Conservation (phyloP, 2,329 filamentous ascomycete genomes). For the Nothophoma quercina region DNA sequence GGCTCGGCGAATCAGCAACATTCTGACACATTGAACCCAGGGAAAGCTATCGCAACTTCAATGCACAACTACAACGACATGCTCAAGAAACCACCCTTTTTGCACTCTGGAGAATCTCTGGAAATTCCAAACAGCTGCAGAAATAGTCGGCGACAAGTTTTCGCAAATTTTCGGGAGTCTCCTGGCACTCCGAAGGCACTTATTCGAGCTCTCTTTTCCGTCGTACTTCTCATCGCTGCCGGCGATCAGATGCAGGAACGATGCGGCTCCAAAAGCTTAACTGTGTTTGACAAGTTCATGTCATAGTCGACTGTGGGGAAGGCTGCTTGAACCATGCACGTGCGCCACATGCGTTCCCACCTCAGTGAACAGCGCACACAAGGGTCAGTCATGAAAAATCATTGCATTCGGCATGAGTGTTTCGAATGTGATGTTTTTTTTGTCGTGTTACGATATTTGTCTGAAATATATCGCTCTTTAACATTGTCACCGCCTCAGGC, state of each 20-base stretch:
- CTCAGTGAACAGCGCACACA: slow-evolving; percentile 11
- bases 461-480: too few relatives aligned
- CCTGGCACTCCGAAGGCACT: slow-evolving; percentile 11
- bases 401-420: not conserved
- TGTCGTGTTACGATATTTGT: too few relatives aligned
- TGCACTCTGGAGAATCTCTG: not conserved
- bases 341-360: slow-evolving; percentile 30
- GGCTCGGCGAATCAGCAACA: slow-evolving; percentile 24
- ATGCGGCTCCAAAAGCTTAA: slow-evolving; percentile 48
- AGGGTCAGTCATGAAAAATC: not conserved
- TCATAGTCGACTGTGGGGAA: slow-evolving; percentile 22
- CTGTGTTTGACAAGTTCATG: slow-evolving; percentile 22
- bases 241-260: slow-evolving; percentile 46
- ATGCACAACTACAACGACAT: slow-evolving; percentile 27
- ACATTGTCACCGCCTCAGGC: not conserved
- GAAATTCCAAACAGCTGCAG: slow-evolving; percentile 8
- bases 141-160: slow-evolving; percentile 9
- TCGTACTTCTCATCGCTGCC: slow-evolving; percentile 34
- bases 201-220: slow-evolving; percentile 23
- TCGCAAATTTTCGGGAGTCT: slow-evolving; percentile 42
- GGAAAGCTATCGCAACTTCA: slow-evolving; percentile 26
- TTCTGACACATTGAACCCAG: slow-evolving; percentile 25
- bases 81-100: slow-evolving; percentile 18
- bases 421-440: not conserved
- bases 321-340: slow-evolving; percentile 30